Base-by-base conservation (phyloP, 306 rosid species). In the Lupinus albus region DNA sequence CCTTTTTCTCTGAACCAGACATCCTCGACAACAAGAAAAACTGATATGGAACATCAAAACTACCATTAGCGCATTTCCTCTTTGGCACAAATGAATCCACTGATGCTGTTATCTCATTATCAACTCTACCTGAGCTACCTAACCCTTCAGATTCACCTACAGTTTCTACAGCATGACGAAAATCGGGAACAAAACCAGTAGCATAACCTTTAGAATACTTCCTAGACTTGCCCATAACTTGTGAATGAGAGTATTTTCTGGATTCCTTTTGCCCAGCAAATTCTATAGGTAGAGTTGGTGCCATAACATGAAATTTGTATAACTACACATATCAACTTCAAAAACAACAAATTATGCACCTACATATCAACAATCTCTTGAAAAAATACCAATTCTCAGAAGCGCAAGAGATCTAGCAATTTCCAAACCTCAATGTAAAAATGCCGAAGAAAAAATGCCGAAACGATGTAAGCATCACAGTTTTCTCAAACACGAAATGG, bases 271-370 rank as follows among this genome's bases (percentile, higher is more conserved):
- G 95, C 32, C 97, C 97, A 64, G 84, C 67, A 76, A 91, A 88
- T 53, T 86, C 95, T 84, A 91, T 84, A 50, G 95, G 95, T 80
- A 91, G 85, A 80, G 91, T 81, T n/a, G 97, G 97, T 76, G 97
- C 95, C 97, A 91, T 91, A 86, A 81, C 82, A 84, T 59, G 46
- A 80, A 74, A 67, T 56, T 56, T 85, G 82, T 85, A 58, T 64
- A 66, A 84, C 78, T 71, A 91, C 87, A 79, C 96, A 92, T 87
- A 76, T 85, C 96, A 88, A 79, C 87, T 39, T 39, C 38, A 55
- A 53, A 63, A 33, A 50, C 80, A 75, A 77, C 60, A 78, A 75
- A 36, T 32, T 61, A 11, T 46, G 25, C 67, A 36, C 79, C 38
- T 58, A 63, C 30, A 25, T 4, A 3, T 0, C 30, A 25, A 25